Base-by-base conservation (phyloP, 2,329 filamentous ascomycete species). In the Cladobotryum mycophilum region DNA sequence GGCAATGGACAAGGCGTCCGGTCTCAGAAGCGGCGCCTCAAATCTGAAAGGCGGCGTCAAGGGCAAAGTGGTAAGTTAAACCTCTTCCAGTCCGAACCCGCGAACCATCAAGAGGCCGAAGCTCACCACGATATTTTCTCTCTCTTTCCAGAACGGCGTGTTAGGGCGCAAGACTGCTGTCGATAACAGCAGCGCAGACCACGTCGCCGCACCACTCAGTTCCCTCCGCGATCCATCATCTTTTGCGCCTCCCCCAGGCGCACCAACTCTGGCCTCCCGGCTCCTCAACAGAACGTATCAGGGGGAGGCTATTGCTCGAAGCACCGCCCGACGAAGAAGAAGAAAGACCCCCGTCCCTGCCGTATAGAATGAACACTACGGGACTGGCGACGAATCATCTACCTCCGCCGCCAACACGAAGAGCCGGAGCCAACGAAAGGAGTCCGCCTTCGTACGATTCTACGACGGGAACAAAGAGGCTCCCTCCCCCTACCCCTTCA, bases 161-260 rank as follows among this genome's bases (percentile, higher is more conserved):
- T 12, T 41, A 4, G 38, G 71, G 41, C 70, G 74, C 52, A 67
- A 67, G 47, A 69, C 70, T 33, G 61, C 64, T 25, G 60, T 63
- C 14, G 56, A 62, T 1, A 52, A 58, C 14, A 55, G 57, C 12
- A 45, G 53, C 17, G 53, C 59, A 18, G 58, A 67, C 49, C 72
- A 75, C 56, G 66, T 70, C 41, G 69, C 79, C 33, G 74, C 76
- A 14, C 89, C 90, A 1, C 70, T 95, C 41, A 75, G 82, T 8
- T 76, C 81, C 3, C 76, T 96, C 30, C 84, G 82, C 64, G 89
- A 96, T 63, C 90, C 89, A 1, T 67, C 80, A 1, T 79, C 82
- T 14, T 96, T 95, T 64, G 89, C 81, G 2, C 88, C 89, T 20
- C 90, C 90, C 90, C 90, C 1, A 91, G 81, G 60, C 86, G 70